phyloP scores from a whole-genome alignment of 345 rosid species.

The Salix exigua region DNA sequence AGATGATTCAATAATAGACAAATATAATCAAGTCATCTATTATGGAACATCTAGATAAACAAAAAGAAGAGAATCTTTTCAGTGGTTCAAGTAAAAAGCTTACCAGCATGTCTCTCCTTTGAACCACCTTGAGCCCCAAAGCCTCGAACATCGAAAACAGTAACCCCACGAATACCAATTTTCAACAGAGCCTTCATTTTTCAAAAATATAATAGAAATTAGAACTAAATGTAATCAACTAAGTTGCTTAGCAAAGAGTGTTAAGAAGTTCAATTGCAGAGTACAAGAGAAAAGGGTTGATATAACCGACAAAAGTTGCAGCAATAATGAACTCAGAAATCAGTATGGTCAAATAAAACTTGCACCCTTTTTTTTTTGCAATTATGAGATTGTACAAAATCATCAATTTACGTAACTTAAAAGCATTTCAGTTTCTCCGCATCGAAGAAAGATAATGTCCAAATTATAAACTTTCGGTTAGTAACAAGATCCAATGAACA shows the following conservation, averaged over 20 bases:
- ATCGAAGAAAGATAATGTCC: too few species aligned
- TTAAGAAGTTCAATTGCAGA: background rate
- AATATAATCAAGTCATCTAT: background rate
- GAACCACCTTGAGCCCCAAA: constrained; percentile 92
- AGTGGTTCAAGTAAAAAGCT: constrained; percentile 17
- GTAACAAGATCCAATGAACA: too few species aligned
- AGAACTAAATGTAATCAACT: background rate
- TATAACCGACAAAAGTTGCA: too few species aligned
- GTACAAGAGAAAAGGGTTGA: too few species aligned
- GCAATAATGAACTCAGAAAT: too few species aligned
- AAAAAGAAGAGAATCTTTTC: background rate
- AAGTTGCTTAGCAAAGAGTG: background rate
- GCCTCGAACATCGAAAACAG: constrained; percentile 83
- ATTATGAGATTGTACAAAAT: too few species aligned
- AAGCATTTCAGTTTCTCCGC: too few species aligned
- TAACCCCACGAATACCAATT: constrained; percentile 84
- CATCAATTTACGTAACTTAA: too few species aligned
- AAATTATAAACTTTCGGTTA: too few species aligned
- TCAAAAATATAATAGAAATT: constrained; percentile 13
- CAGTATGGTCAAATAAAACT: too few species aligned
- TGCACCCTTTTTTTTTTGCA: too few species aligned
- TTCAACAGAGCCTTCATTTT: constrained; percentile 57
- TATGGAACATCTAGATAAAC: background rate
- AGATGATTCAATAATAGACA: background rate
- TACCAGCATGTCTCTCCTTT: constrained; percentile 78